phyloP scores from a whole-genome alignment of 139 green algal species.

The Auxenochlorella pyrenoidosa region DNA sequence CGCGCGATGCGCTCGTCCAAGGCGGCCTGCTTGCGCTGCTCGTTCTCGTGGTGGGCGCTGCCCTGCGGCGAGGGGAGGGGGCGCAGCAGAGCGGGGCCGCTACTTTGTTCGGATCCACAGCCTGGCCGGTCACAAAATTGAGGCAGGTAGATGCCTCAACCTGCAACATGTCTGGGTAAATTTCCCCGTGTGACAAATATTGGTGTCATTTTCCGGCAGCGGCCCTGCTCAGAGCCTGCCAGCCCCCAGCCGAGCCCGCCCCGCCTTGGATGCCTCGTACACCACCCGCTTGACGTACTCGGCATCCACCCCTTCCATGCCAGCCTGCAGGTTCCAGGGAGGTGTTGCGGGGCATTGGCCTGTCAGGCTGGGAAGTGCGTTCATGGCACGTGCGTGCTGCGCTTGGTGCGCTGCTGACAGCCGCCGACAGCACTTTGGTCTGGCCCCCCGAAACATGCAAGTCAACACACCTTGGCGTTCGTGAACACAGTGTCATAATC shows the following conservation, averaged over 20 bases:
- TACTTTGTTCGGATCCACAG: too few species aligned
- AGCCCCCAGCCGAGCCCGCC: neutral
- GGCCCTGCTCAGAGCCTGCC: too few species aligned
- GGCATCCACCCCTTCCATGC: constrained; percentile 78
- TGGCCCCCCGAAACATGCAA: too few species aligned
- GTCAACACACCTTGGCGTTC: constrained; percentile 82
- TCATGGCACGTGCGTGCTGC: neutral
- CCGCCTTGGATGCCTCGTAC: constrained; percentile 91
- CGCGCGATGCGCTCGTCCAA: constrained; percentile 62
- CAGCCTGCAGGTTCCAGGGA: constrained; percentile 74
- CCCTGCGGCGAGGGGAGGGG: constrained; percentile 48
- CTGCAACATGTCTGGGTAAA: too few species aligned
- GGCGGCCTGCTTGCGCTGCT: constrained; percentile 86
- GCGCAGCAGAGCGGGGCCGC: too few species aligned
- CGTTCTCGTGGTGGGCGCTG: constrained; percentile 90
- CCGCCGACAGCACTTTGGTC: neutral
- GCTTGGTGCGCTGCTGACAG: neutral
- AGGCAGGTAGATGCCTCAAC: too few species aligned
- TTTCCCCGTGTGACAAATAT: too few species aligned
- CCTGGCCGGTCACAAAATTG: too few species aligned
- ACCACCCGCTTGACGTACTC: constrained; percentile 83
- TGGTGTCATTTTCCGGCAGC: too few species aligned
- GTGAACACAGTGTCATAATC: constrained; percentile 94
- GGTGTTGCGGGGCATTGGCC: neutral
- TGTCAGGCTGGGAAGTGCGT: too few species aligned